Conservation (phyloP, 495 filamentous ascomycete species). For the Diplogelasinospora grovesii region DNA sequence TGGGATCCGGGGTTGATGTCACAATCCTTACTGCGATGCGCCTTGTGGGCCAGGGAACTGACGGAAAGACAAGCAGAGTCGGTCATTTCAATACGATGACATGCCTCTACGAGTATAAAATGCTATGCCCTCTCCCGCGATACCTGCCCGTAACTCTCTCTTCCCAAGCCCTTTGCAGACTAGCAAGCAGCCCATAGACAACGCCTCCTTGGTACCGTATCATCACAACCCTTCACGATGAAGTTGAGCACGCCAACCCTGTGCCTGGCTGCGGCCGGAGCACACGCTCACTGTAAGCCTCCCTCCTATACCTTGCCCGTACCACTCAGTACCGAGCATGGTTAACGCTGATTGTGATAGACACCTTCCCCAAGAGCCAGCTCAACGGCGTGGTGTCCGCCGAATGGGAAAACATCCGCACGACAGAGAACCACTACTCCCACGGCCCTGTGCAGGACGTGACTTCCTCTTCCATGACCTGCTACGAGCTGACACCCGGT, state of each 20-base stretch:
- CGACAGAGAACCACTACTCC: conserved; percentile 38
- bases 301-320: not conserved
- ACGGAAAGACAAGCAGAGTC: not conserved
- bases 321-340: not conserved
- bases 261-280: conserved; percentile 23
- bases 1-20: too few species aligned
- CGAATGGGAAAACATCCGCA: conserved; percentile 37
- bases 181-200: not conserved
- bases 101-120: not conserved
- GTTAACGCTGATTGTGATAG: conserved; percentile 10
- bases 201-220: too few species aligned
- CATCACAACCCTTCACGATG: conserved; percentile 17
- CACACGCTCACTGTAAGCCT: conserved; percentile 34
- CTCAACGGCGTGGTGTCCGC: conserved; percentile 30
- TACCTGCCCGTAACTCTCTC: not conserved
- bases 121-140: not conserved
- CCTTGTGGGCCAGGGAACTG: not conserved
- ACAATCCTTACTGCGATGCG: too few species aligned
- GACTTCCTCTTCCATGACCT: conserved; percentile 36
- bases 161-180: not conserved
- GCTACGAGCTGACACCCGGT: conserved; percentile 27
- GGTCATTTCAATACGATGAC: not conserved
- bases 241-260: conserved; percentile 25
- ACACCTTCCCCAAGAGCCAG: conserved; percentile 21
- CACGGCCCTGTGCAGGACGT: conserved; percentile 32